Evolutionary conservation across 1,284 basidiomycete genomes (phyloP), one percentile per base, ranked within the genome.

Genomic region (Sporisorium reilianum): DNA sequence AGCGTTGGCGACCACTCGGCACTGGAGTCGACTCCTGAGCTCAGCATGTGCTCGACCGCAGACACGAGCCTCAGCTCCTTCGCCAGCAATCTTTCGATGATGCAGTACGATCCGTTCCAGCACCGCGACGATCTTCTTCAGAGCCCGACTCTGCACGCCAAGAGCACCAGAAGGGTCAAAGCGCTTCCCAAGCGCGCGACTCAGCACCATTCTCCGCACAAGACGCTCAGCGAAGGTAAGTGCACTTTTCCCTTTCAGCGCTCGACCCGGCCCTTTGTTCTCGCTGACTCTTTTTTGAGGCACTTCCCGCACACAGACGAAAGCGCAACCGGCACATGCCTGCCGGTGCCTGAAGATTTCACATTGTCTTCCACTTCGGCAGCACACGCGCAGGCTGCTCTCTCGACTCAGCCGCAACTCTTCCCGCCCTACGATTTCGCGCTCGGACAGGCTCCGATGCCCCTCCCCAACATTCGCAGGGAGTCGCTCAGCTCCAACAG

Each of bases 21-120:
- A 8, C 20, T 54, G n/a, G 62, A 64, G 22, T 70, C 62, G 10
- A 70, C 57, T 16, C 62, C 67, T 5, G 67, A 70, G 50, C 67
- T 64, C 44, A 70, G 67, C 58, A 61, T 64, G 57, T 70, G 67
- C 34, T 70, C 67, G 1, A 70, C 67, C 9, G 50, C 67, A 6
- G 61, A 70, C 30, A 70, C 61, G 22, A 64, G 61, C 26, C 64
- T 57, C 54, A 64, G 56, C 22, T 61, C 67, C 0, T 40, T 57
- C 32, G 42, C 20, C 25, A 61, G 62, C 57, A 61, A 50, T 22
- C 26, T 54, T 22, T 70, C 67, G 38, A 48, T 70, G 20, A 3
- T n/a, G 11, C 62, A 54, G 14, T 64, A 61, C 54, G 30, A 61
- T 51, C 67, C 67, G 5, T 61, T 61, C 44, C 38, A 36, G 16